Evolutionary conservation across 371 early-diverging fungal genomes (phyloP), one percentile per base, ranked within the genome.

Genomic region (Apophysomyces ossiformis): DNA sequence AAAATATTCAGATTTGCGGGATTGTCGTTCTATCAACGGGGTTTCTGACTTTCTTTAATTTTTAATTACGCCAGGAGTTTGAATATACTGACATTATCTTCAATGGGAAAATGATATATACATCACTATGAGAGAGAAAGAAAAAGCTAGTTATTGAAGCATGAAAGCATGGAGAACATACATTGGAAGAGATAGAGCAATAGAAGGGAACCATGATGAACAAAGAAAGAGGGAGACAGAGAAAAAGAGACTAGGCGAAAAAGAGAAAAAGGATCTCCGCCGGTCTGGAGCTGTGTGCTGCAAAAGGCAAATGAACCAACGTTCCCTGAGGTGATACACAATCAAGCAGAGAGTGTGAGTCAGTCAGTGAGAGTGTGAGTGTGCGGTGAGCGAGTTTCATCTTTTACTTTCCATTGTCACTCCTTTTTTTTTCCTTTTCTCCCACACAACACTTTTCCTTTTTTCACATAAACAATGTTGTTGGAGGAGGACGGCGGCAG

Each of bases 401-500:
- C 9, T n/a, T 18, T 18, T 50, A 21, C 54, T 21, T 9, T 18
- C 21, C 21, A 50, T 50, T 21, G 21, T n/a, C 54, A 18, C 54
- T 18, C 54, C 54, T 21, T 50, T 50, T 21, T 18, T 45, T 45
- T 45, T 13, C 46, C 46, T 18, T 18, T 18, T 45, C 16, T 45
- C 16, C 16, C 43, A 43, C 12, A 12, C 5, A 12, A 12, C 15
- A n/a, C 15, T 43, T 43, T 16, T 3, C 47, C 18, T 47, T 50
- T 50, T 50, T 26, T 50, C 2, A 18, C n/a, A 50, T 21, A 50
- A 50, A 50, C 16, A 11, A 47, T 50, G 54, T 18, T 50, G 54
- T 50, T 50, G 54, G 54, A 50, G 54, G 54, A 50, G 54, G 54
- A 50, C 54, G 54, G 54, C 54, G 21, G 54, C 54, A 50, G 54